Percentiles rank a stretch among this genome's conserved stretches.
Conservation (phyloP, 441 rosid species). For the Viola pubescens region DNA sequence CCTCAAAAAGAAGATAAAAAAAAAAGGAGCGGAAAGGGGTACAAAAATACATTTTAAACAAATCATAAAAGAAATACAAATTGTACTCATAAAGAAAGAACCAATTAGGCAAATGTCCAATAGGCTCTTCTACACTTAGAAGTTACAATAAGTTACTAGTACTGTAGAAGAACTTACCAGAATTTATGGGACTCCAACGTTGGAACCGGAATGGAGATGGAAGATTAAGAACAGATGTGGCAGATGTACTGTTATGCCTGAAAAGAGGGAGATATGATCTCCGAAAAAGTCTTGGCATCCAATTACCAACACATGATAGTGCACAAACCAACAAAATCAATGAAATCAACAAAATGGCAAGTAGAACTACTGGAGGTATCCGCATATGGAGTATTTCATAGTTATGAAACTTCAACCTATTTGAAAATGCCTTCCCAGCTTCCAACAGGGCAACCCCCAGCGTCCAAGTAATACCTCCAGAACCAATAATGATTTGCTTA, state of each 20-base stretch:
- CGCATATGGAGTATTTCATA: conserved; percentile 54
- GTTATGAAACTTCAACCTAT: conserved; percentile 48
- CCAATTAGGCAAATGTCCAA: too few species aligned
- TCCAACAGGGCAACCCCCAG: conserved; percentile 88
- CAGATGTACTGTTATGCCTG: conserved; percentile 51
- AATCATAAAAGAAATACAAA: too few species aligned
- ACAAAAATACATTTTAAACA: too few species aligned
- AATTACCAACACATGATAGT: conserved; percentile 59
- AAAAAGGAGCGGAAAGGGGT: too few species aligned
- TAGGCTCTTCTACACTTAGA: too few species aligned
- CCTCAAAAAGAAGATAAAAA: too few species aligned
- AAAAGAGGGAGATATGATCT: conserved; percentile 76
- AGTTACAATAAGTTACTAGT: background rate
- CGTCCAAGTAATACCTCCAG: conserved; percentile 98
- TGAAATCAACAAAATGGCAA: conserved; percentile 48
- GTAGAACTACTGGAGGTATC: conserved; percentile 57
- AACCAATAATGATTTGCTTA: conserved; percentile 62
- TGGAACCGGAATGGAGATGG: conserved; percentile 74
- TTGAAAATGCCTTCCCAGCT: conserved; percentile 72
- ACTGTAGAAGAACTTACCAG: conserved; percentile 37
- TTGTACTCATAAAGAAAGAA: too few species aligned
- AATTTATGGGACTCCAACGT: conserved; percentile 81
- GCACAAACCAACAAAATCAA: conserved; percentile 67
- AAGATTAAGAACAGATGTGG: conserved; percentile 62
- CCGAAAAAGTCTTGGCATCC: conserved; percentile 60